Base-by-base conservation (phyloP, 441 rosid genomes). In the Syzygium malaccense region DNA sequence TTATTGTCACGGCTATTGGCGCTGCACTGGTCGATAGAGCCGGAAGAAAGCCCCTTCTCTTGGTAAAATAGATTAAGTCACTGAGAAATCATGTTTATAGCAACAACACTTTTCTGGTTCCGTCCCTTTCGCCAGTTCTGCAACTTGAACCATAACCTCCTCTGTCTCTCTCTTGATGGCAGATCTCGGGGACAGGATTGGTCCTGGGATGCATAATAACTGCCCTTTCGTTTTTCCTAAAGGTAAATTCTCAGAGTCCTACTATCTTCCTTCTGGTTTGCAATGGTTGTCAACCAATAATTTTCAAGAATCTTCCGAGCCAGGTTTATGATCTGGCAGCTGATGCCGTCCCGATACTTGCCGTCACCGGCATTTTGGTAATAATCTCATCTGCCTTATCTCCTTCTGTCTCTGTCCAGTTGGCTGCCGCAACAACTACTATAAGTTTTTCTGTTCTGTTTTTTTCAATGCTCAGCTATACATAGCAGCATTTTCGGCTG, bases 21-120 rank as follows among this genome's bases (percentile, higher is more conserved):
- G 93, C 96, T 88, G 90, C 93, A 41, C 91, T 98, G 89, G 94
- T 97, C 53, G 98, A 98, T 90, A 97, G 91, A 93, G 98, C 94
- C 12, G 98, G 99, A 95, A 97, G 99, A 93, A 98, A 96, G 93
- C 99, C 98, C 88, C 95, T 97, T 80, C 89, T 97, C 89, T 88
- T 95, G 96, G 99, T 96, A 95, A 86, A 56, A 18, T 68, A 19
- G n/a, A 30, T 15, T 64, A 55, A 55, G 60, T 83, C 33, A 51
- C 48, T 20, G 4, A 37, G 48, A 23, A 6, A 71, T 37, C 80
- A 11, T 37, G 49, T 32, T 23, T 32, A 68, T 66, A 68, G 48
- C 37, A 33, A 10, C 80, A 20, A 20, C 45, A 6, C 80, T 71
- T 68, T 37, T 71, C 26, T 6, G 13, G 49, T 71, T 37, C 80